A percentile compares a stretch with the other conserved stretches of the same genome.
phyloP scores from a whole-genome alignment of 805 yeast genomes.

The Hanseniaspora mollemarum region DNA sequence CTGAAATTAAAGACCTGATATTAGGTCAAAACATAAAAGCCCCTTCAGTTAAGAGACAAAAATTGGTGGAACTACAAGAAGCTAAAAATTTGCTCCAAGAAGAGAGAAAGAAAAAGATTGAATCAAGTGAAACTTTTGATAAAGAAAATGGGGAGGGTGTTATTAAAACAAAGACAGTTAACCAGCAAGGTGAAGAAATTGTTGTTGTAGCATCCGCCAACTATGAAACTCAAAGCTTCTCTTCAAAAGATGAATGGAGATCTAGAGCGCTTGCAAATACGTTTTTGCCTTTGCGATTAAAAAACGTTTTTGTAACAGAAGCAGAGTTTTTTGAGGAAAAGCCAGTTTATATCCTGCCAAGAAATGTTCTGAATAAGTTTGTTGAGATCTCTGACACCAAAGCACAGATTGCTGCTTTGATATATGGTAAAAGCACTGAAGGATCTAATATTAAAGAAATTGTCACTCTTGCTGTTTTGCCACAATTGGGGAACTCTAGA shows the following conservation, averaged over 20 bases:
- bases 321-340: slow-evolving; percentile 51
- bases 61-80: slow-evolving; percentile 62
- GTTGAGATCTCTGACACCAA: slow-evolving; percentile 71
- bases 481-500: slow-evolving; percentile 70
- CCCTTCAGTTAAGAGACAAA: slow-evolving; percentile 78
- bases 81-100: slow-evolving; percentile 33
- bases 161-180: slow-evolving; percentile 67
- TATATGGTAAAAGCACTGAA: slow-evolving; percentile 66
- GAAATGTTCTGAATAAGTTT: slow-evolving; percentile 64
- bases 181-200: slow-evolving; percentile 93
- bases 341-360: slow-evolving; percentile 68
- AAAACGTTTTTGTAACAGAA: slow-evolving; percentile 59
- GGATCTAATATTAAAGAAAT: slow-evolving; percentile 60
- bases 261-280: slow-evolving; percentile 69
- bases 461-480: slow-evolving; percentile 61
- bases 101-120: slow-evolving; percentile 32
- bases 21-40: slow-evolving; percentile 88
- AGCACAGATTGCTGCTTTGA: slow-evolving; percentile 67
- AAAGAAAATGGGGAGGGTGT: slow-evolving; percentile 41
- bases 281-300: slow-evolving; percentile 59
- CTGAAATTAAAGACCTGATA: slow-evolving; percentile 86
- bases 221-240: slow-evolving; percentile 74
- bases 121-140: slow-evolving; percentile 29
- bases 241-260: slow-evolving; percentile 86
- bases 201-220: slow-evolving; percentile 84